Evolutionary conservation across 495 filamentous ascomycete species (phyloP).

Genomic region (Penicillium paxilli): DNA sequence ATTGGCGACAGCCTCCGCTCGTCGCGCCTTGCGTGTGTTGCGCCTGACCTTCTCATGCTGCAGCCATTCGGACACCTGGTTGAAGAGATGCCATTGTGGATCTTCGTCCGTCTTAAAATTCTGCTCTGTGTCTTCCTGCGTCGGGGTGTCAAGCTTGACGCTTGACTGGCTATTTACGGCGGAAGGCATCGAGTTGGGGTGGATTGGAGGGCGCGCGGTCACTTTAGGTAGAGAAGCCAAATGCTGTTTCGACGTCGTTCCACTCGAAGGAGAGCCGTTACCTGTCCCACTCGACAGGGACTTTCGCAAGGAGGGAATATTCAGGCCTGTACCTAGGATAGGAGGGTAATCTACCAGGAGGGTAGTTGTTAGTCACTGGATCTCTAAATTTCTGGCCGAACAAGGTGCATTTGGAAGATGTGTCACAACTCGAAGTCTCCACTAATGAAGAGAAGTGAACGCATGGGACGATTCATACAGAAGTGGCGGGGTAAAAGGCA

Average conservation of each 20-base stretch:
- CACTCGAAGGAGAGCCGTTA: constrained; percentile 24
- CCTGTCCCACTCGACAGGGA: constrained; percentile 23
- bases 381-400: neutral
- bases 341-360: constrained; percentile 26
- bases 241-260: constrained; percentile 25
- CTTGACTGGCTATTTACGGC: constrained; percentile 30
- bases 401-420: constrained; percentile 6
- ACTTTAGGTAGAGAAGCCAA: constrained; percentile 26
- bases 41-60: constrained; percentile 71
- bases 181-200: constrained; percentile 27
- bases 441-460: neutral
- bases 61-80: constrained; percentile 79
- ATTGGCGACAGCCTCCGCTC: constrained; percentile 27
- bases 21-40: constrained; percentile 44
- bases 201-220: constrained; percentile 27
- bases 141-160: constrained; percentile 19
- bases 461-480: constrained; percentile 2
- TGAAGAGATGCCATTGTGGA: constrained; percentile 50
- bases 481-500: neutral
- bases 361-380: constrained; percentile 29
- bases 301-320: constrained; percentile 27
- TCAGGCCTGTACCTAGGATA: constrained; percentile 32
- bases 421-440: neutral
- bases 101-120: constrained; percentile 32
- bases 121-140: constrained; percentile 29